Evolutionary conservation across 306 rosid species (phyloP).

Genomic region (Sechiopsis laciniata): DNA sequence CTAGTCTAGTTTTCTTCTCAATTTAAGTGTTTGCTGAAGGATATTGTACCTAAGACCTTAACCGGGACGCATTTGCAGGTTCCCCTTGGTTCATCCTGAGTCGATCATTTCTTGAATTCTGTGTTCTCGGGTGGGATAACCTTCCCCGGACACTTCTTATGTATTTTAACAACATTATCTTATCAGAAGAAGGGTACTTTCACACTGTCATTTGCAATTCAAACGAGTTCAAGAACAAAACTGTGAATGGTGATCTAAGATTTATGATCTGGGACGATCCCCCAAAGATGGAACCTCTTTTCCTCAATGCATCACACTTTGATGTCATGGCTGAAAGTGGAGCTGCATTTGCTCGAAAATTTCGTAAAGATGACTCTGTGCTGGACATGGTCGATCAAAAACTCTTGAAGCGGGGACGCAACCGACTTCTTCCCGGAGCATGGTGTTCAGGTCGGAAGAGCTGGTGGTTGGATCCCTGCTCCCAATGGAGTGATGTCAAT

Average conservation of each 20-base stretch:
- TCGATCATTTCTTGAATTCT: constrained; percentile 72
- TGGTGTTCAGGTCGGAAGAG: constrained; percentile 75
- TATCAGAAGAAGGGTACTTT: constrained; percentile 87
- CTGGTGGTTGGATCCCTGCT: constrained; percentile 89
- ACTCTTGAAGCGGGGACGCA: constrained; percentile 55
- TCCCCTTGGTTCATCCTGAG: constrained; percentile 87
- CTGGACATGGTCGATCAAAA: constrained; percentile 58
- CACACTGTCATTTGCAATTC: constrained; percentile 85
- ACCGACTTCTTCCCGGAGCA: constrained; percentile 52
- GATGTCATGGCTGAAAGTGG: constrained; percentile 67
- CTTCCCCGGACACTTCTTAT: constrained; percentile 75
- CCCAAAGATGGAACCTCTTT: constrained; percentile 77
- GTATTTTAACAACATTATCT: constrained; percentile 76
- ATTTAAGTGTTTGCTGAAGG: background rate
- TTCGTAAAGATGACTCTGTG: constrained; percentile 49
- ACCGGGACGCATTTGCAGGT: constrained; percentile 38
- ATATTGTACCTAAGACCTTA: background rate
- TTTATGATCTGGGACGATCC: constrained; percentile 87
- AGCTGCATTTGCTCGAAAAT: constrained; percentile 77
- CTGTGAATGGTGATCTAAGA: constrained; percentile 72
- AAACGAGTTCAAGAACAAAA: constrained; percentile 71
- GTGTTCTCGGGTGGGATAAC: constrained; percentile 94
- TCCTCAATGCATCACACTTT: constrained; percentile 52
- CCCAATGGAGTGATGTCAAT: constrained; percentile 88
- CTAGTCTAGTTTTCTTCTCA: background rate